phyloP scores from a whole-genome alignment of 2,329 filamentous ascomycete species.

The Fonsecaea erecta region DNA sequence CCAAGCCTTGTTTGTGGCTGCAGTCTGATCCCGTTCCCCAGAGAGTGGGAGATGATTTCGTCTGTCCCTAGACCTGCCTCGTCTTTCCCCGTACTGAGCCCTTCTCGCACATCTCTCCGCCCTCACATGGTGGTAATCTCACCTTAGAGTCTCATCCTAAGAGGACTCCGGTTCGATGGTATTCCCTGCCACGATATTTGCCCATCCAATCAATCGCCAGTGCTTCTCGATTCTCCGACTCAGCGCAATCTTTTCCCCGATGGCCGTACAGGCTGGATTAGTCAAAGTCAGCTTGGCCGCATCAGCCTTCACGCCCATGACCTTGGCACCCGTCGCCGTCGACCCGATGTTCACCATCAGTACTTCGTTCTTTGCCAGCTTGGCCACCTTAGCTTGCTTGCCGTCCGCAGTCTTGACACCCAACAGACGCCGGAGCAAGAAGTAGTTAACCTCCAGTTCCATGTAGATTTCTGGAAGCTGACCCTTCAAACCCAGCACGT shows the following conservation, averaged over 20 bases:
- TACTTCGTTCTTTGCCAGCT: constrained; percentile 97
- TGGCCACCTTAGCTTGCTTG: constrained; percentile 99
- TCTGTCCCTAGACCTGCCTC: not conserved
- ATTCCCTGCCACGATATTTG: constrained; percentile 69
- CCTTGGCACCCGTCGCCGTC: constrained; percentile 95
- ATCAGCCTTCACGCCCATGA: constrained; percentile 95
- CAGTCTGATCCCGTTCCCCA: not conserved
- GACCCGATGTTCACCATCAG: constrained; percentile 99
- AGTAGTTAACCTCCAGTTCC: constrained; percentile 99
- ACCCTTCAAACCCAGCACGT: constrained; percentile 93
- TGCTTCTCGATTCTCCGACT: constrained; percentile 98
- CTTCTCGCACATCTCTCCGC: not conserved
- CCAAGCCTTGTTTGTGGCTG: not conserved
- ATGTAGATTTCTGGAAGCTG: constrained; percentile 95
- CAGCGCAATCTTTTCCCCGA: constrained; percentile 97
- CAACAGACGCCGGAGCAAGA: constrained; percentile 88
- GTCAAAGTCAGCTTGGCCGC: constrained; percentile 93
- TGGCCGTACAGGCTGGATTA: constrained; percentile 92
- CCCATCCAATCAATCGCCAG: constrained; percentile 94
- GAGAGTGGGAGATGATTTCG: too few species aligned
- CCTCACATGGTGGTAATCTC: not conserved
- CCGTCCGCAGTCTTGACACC: constrained; percentile 98
- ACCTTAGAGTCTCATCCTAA: constrained; percentile 19
- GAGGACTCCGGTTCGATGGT: constrained; percentile 49
- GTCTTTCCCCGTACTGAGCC: too few species aligned